A percentile compares a stretch with the other conserved stretches of the same genome.
These are phyloP conservation scores for Kondoa malvinella DNA, from an alignment of 768 basidiomycete genomes.

Conservation along the genomic window DNA sequence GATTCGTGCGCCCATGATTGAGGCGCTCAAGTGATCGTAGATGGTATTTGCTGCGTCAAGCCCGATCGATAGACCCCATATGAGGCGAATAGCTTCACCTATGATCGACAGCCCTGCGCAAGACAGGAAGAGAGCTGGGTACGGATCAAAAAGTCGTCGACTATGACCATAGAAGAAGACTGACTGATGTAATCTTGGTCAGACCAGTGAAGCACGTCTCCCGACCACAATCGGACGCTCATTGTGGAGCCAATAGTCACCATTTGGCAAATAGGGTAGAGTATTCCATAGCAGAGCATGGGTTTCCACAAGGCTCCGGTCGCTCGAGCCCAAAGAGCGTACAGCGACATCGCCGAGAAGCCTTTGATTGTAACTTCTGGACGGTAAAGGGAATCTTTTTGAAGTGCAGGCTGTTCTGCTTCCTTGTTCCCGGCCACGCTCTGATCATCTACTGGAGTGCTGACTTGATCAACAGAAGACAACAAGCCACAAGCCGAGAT, in stretches of 20 bases:
- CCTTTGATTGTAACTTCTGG: not conserved
- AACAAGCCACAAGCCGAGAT: too few relatives aligned
- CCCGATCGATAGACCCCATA: not conserved
- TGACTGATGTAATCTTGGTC: not conserved
- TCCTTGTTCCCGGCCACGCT: not conserved
- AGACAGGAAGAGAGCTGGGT: not conserved
- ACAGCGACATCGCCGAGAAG: not conserved
- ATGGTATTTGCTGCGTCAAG: not conserved
- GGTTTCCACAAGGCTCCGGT: not conserved
- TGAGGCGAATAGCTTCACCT: not conserved
- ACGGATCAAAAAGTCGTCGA: not conserved
- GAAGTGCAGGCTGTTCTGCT: not conserved
- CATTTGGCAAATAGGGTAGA: not conserved
- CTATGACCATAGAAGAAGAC: not conserved
- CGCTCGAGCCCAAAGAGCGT: not conserved
- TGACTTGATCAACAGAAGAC: too few relatives aligned
- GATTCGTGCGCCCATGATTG: not conserved
- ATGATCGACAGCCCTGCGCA: not conserved
- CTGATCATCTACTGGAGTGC: too few relatives aligned
- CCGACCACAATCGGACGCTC: not conserved
- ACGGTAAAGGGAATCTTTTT: not conserved
- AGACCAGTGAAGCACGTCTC: not conserved
- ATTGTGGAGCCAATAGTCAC: not conserved
- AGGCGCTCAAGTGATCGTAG: not conserved
- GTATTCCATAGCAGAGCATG: not conserved